Conservation (phyloP, 768 basidiomycete species). For the Strobilomyces dryophilus region DNA sequence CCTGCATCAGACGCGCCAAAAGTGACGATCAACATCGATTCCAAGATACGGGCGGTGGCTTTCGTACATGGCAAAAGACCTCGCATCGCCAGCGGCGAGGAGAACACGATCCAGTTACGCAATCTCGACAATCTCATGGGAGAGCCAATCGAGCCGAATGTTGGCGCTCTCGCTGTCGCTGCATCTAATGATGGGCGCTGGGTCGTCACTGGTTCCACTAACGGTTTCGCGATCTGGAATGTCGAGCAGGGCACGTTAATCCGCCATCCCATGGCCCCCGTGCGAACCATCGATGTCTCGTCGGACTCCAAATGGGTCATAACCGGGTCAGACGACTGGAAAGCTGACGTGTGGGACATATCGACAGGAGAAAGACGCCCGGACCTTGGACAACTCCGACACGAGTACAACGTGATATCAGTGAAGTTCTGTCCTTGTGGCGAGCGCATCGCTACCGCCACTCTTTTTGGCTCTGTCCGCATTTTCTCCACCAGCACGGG, state of each 20-base stretch:
- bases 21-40: slow-evolving; percentile 1
- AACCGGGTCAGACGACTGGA: slow-evolving; percentile 15
- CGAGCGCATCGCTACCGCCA: slow-evolving; percentile 15
- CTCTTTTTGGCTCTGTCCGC: slow-evolving; percentile 18
- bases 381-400: slow-evolving; percentile 1
- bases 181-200: slow-evolving; percentile 8
- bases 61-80: slow-evolving; percentile 1
- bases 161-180: slow-evolving; percentile 4
- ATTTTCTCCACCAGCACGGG: slow-evolving; percentile 6
- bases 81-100: slow-evolving; percentile 11
- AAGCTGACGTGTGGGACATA: slow-evolving; percentile 13
- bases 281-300: slow-evolving; percentile 16
- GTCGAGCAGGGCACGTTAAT: not conserved
- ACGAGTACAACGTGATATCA: slow-evolving; percentile 16
- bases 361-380: slow-evolving; percentile 9
- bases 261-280: slow-evolving; percentile 2
- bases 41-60: slow-evolving; percentile 10
- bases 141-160: slow-evolving; percentile 3
- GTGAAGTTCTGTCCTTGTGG: slow-evolving; percentile 20
- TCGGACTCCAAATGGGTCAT: slow-evolving; percentile 16
- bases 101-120: slow-evolving; percentile 8
- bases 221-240: slow-evolving; percentile 15
- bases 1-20: not conserved
- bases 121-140: slow-evolving; percentile 6
- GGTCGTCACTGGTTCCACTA: slow-evolving; percentile 5